Base-by-base conservation (phyloP, 495 filamentous ascomycete species). In the Neurospora intermedia region DNA sequence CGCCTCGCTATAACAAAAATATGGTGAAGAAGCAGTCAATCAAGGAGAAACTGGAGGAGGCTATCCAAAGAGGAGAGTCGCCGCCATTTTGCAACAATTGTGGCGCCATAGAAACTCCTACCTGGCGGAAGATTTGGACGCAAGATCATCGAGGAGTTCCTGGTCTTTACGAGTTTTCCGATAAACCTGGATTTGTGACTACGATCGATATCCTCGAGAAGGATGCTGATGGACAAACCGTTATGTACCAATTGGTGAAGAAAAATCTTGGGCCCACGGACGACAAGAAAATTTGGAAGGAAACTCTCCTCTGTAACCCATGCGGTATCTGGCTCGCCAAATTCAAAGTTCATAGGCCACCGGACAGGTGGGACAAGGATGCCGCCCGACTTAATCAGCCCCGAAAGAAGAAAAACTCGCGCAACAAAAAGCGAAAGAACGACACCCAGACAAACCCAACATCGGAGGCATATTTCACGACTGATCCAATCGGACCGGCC, bases 271-370 rank as follows among this genome's bases (percentile, higher is more conserved):
- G 82, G 9, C 77, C 81, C 9, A 79, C 41, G 11, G 89, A 92
- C 43, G 85, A 85, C 42, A 90, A 91, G 76, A 85, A 87, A 40
- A 86, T 86, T 16, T 97, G 89, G 82, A 86, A 83, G 13, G 88
- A 91, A 72, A 84, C 93, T 40, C 83, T 92, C 23, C 87, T 98
- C 35, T 99, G 96, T 84, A 99, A 99, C 82, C 94, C 96, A 76
- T 99, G 96, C 77, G 96, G 96, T 16, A 87, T 99, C 42, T 99
- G 94, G 94, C 88, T 98, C 73, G 88, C 90, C 54, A 97, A 97
- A 76, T 92, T 91, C 78, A 94, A 92, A 78, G 85, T 80, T 40
- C 97, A 97, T 86, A 88, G 96, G 9, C 96, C 96, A 2, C 85
- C 89, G 69, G 88, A 93, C 62, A 89, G 90, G 73, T 99, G 95